Evolutionary conservation across 2,329 filamentous ascomycete genomes (phyloP).

Genomic region (Pseudopyricularia cyperi): DNA sequence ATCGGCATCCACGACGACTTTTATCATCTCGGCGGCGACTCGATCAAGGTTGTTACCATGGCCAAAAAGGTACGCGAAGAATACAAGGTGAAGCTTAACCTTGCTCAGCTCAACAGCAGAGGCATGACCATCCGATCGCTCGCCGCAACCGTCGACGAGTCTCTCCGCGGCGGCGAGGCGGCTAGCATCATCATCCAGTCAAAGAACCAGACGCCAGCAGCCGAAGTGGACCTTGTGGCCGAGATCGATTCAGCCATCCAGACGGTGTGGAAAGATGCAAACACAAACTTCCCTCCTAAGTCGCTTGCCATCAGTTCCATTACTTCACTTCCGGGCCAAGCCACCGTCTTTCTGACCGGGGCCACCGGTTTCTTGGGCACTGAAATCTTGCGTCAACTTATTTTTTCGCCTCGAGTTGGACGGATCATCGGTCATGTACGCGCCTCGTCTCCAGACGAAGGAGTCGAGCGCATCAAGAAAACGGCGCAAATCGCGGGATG

Average conservation of each 20-base stretch:
- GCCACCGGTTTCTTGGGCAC: constrained; percentile 26
- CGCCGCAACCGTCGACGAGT: background rate
- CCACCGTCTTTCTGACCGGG: constrained; percentile 24
- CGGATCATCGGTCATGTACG: background rate
- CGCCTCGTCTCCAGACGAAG: background rate
- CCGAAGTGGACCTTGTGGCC: background rate
- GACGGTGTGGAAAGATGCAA: background rate
- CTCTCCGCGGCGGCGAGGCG: background rate
- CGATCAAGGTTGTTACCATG: background rate
- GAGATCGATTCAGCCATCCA: background rate
- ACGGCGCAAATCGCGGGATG: background rate
- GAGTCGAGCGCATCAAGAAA: background rate
- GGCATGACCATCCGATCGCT: background rate
- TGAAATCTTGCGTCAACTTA: constrained; percentile 23
- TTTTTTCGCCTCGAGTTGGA: constrained; percentile 7
- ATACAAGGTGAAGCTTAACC: background rate
- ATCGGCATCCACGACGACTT: background rate
- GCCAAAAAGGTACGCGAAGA: background rate
- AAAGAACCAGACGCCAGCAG: too few relatives aligned
- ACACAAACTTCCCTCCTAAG: background rate
- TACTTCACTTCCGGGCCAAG: background rate
- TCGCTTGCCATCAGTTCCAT: background rate
- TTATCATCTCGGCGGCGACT: background rate
- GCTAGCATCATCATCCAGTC: background rate
- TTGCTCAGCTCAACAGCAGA: background rate